phyloP scores from a whole-genome alignment of 345 rosid species.

The Geranium brycei region DNA sequence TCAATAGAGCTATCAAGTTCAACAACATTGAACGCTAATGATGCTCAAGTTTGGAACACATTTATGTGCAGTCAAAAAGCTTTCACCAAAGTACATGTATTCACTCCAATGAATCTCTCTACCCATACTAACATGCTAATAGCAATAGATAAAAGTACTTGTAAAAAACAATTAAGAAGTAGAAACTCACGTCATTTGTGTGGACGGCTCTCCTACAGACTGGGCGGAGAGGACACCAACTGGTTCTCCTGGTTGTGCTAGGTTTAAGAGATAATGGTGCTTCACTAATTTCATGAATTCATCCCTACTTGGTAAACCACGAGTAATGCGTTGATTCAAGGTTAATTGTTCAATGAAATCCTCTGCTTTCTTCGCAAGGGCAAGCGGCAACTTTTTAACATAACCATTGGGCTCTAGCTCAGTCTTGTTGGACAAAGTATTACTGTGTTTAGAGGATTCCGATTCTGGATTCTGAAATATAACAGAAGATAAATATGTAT shows the following conservation, averaged over 20 bases:
- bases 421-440: conserved; percentile 19
- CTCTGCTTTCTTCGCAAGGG: conserved; percentile 53
- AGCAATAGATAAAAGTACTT: neutral
- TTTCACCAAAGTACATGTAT: neutral
- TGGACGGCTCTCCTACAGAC: conserved; percentile 99
- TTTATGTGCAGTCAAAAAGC: neutral
- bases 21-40: neutral
- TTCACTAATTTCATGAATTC: conserved; percentile 49
- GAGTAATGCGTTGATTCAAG: conserved; percentile 22
- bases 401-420: conserved; percentile 29
- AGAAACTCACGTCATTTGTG: conserved; percentile 91
- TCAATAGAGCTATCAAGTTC: no score
- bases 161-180: conserved; percentile 6
- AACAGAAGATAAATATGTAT: conserved; percentile 4
- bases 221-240: conserved; percentile 98
- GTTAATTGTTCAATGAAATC: conserved; percentile 36
- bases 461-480: conserved; percentile 54
- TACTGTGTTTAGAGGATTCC: conserved; percentile 31
- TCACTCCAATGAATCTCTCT: neutral
- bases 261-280: conserved; percentile 66
- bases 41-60: neutral
- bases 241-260: conserved; percentile 98
- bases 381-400: conserved; percentile 40
- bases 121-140: neutral
- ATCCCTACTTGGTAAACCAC: conserved; percentile 26